Conservation (phyloP, 2,329 filamentous ascomycete genomes). For the Ophiostoma pallidulum region DNA sequence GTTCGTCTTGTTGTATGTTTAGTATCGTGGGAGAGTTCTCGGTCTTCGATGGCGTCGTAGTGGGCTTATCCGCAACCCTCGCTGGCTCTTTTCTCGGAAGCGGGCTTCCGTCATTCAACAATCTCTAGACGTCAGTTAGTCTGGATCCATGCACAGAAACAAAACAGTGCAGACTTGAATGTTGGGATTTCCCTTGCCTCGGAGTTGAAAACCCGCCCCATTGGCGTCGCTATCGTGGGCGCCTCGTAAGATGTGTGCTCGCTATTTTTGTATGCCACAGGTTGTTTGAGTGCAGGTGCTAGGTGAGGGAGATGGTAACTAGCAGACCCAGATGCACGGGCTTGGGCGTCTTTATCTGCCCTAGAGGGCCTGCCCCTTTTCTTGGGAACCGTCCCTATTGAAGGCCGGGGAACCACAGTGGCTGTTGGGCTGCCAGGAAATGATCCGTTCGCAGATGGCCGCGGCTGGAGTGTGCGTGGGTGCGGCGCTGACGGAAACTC, state of each 20-base stretch:
- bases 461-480: conserved; percentile 23
- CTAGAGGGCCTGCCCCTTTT: conserved; percentile 28
- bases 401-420: conserved; percentile 2
- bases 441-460: conserved; percentile 10
- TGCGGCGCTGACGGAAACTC: conserved; percentile 11
- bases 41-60: neutral
- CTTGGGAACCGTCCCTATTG: conserved; percentile 11
- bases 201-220: no score
- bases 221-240: neutral
- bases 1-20: neutral
- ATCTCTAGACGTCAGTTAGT: neutral
- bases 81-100: neutral
- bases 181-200: no score
- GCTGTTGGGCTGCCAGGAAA: neutral
- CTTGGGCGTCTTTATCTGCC: conserved; percentile 23
- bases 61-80: neutral
- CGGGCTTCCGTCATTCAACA: neutral
- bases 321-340: conserved; percentile 16
- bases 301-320: neutral
- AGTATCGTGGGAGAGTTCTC: neutral
- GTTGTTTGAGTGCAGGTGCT: conserved; percentile 11
- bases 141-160: neutral
- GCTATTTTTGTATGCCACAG: neutral
- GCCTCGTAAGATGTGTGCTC: neutral
- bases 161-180: no score